phyloP scores from a whole-genome alignment of 352 stramenopile genomes.

The Phytophthora sojae region DNA sequence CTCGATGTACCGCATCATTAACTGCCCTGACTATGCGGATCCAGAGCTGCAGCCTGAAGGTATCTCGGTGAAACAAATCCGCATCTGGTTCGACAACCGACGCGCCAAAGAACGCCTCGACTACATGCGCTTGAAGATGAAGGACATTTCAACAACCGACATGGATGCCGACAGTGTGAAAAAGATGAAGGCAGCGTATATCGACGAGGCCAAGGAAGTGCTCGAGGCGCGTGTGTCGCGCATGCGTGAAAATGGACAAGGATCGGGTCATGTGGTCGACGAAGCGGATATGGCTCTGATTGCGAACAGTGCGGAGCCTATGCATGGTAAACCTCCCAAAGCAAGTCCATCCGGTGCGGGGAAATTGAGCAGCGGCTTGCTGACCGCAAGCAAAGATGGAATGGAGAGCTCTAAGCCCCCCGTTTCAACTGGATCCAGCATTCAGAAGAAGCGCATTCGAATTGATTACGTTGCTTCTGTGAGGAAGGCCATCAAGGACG shows the following conservation, averaged over 20 bases:
- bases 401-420: slow-evolving; percentile 23
- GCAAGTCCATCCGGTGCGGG: slow-evolving; percentile 31
- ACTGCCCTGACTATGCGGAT: slow-evolving; percentile 83
- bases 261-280: slow-evolving; percentile 77
- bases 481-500: slow-evolving; percentile 80
- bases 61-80: slow-evolving; percentile 89
- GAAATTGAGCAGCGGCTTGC: slow-evolving; percentile 31
- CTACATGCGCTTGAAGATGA: slow-evolving; percentile 92
- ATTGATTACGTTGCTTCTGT: slow-evolving; percentile 90
- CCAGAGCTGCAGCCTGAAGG: slow-evolving; percentile 86
- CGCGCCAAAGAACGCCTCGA: slow-evolving; percentile 86
- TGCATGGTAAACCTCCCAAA: slow-evolving; percentile 53
- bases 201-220: slow-evolving; percentile 90
- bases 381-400: slow-evolving; percentile 26
- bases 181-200: slow-evolving; percentile 89
- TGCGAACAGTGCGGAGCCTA: slow-evolving; percentile 47
- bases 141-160: slow-evolving; percentile 83
- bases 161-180: slow-evolving; percentile 89
- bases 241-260: slow-evolving; percentile 80
- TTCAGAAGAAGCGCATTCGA: slow-evolving; percentile 84
- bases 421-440: slow-evolving; percentile 25
- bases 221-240: slow-evolving; percentile 84
- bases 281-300: slow-evolving; percentile 80
- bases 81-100: slow-evolving; percentile 91
- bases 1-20: slow-evolving; percentile 92